A percentile compares a stretch with the other conserved stretches of the same genome.
Evolutionary conservation across 2,329 filamentous ascomycete species (phyloP).

Genomic region (Talaromyces sp.): DNA sequence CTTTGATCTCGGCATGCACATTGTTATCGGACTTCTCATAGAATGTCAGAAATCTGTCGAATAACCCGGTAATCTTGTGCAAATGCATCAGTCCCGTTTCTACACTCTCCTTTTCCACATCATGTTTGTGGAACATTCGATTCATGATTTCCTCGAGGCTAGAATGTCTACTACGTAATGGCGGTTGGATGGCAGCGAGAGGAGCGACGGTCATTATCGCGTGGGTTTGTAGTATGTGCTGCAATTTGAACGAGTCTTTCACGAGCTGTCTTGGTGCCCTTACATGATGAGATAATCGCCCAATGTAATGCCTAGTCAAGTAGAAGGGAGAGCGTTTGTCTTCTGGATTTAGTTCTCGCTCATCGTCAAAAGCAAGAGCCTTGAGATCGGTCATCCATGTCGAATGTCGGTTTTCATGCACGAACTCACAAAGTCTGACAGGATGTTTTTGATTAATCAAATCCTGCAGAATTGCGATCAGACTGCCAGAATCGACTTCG

Average conservation of each 20-base stretch:
- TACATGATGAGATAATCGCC: conserved; percentile 45
- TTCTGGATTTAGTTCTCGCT: neutral
- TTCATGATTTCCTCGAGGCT: conserved; percentile 25
- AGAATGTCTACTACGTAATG: conserved; percentile 22
- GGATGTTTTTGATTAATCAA: conserved; percentile 9
- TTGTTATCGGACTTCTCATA: conserved; percentile 20
- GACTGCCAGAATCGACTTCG: too few species aligned
- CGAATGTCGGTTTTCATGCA: conserved; percentile 20
- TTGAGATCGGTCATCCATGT: conserved; percentile 13
- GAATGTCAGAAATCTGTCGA: conserved; percentile 25
- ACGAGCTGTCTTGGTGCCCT: conserved; percentile 41
- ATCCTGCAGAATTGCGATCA: too few species aligned
- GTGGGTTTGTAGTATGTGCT: conserved; percentile 28
- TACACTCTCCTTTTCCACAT: too few species aligned
- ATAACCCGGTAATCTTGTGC: conserved; percentile 25
- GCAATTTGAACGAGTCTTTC: conserved; percentile 24
- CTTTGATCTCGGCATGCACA: conserved; percentile 46
- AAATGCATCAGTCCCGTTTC: conserved; percentile 24
- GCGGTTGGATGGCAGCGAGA: conserved; percentile 19
- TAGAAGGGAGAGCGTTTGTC: conserved; percentile 25
- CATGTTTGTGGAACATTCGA: conserved; percentile 31
- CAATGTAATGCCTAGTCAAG: conserved; percentile 41
- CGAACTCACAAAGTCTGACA: conserved; percentile 20
- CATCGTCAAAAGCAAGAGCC: conserved; percentile 1
- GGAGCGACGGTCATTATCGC: conserved; percentile 31